Conservation (phyloP, 208 protist genomes). For the Phytomonas sp. region DNA sequence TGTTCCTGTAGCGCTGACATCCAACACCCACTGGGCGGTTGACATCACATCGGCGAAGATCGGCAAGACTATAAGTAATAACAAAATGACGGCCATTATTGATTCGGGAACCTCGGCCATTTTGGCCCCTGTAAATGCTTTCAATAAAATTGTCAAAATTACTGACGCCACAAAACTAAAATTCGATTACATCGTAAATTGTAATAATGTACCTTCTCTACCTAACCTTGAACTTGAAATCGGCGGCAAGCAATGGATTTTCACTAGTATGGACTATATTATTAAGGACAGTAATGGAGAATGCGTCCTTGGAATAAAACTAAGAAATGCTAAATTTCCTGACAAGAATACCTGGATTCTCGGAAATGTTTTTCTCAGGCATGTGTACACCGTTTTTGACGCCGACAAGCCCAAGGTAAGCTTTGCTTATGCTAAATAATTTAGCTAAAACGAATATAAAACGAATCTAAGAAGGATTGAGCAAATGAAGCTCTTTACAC, state of each 20-base stretch:
- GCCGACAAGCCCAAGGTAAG: conserved; percentile 35
- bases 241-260: conserved; percentile 44
- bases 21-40: conserved; percentile 89
- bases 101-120: conserved; percentile 95
- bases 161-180: conserved; percentile 41
- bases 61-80: conserved; percentile 31
- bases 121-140: conserved; percentile 60
- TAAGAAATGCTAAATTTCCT: conserved; percentile 25
- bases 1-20: conserved; percentile 77
- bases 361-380: conserved; percentile 49
- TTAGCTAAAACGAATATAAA: conserved; percentile 2
- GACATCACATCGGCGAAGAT: conserved; percentile 34
- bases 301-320: conserved; percentile 52
- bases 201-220: conserved; percentile 32
- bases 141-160: conserved; percentile 32
- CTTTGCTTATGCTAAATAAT: conserved; percentile 40
- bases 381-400: conserved; percentile 54
- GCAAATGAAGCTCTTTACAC: neutral
- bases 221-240: conserved; percentile 68
- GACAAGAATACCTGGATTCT: conserved; percentile 40
- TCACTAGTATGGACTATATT: conserved; percentile 80
- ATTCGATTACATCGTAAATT: conserved; percentile 43
- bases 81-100: conserved; percentile 43
- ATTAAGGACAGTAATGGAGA: conserved; percentile 45
- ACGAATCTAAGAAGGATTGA: neutral